Evolutionary conservation across 305 asterid species (phyloP), one percentile per base, ranked within the genome.

Genomic region (Fraxinus velutina): DNA sequence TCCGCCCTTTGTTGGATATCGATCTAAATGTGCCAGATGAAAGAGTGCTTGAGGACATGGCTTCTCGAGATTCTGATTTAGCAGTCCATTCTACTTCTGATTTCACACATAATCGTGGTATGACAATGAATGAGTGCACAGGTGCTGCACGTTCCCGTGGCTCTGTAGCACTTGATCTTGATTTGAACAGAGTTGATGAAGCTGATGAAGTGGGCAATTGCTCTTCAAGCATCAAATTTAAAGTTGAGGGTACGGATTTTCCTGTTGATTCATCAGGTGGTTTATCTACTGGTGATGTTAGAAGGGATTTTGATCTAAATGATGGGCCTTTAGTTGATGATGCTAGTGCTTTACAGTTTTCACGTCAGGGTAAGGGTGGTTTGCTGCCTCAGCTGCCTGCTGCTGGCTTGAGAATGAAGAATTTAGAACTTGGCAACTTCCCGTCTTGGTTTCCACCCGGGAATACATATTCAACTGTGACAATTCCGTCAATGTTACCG

Each of bases 1-100:
- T 80, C 44, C 94, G 94, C 30, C 80, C 82, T 52, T 88, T 82
- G n/a, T 84, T 92, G 80, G 95, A 91, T 83, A 75, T 92, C 75
- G 97, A 92, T 88, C 84, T 92, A 50, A 92, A 92, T 85, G 94
- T 92, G 76, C 90, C 93, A 32, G 97, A 91, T 85, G 95, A 92
- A 80, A 87, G 94, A 84, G 83, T 88, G 80, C 83, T 90, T 3
- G 93, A 91, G 79, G 97, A 92, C 73, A 76, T 89, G 74, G 89
- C 89, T 83, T 86, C 88, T 78, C 89, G 86, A 76, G 88, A 88
- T 73, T 82, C 88, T 64, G 85, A 81, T 79, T 72, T 83, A 74
- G 88, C 84, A 27, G 75, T 82, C 79, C 70, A 81, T 13, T 86
- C 87, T 4, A 73, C 80, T 12, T 77, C 85, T 44, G 85, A 79